These are phyloP conservation scores for Metarhizium brunneum DNA, from an alignment of 2,329 filamentous ascomycete species.

Conservation along the genomic window DNA sequence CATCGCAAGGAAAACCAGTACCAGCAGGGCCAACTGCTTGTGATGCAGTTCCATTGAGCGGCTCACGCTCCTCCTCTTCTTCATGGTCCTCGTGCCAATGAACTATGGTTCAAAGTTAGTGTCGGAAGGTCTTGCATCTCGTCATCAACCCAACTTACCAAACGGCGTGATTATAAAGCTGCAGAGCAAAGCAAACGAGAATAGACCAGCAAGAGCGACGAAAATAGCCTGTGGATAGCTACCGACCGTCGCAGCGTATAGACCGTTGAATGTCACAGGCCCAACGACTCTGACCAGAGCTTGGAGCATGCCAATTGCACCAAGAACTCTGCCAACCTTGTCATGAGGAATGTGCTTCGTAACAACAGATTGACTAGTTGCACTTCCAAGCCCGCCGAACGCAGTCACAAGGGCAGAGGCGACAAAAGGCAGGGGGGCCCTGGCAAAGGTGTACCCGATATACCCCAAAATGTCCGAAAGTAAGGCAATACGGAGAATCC, in stretches of 20 bases:
- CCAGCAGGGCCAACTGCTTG: conserved; percentile 4
- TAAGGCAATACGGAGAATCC: conserved; percentile 65
- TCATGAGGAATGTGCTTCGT: conserved; percentile 87
- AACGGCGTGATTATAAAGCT: conserved; percentile 65
- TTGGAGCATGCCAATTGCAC: conserved; percentile 79
- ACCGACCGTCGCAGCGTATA: conserved; percentile 75
- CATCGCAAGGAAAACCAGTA: conserved; percentile 12
- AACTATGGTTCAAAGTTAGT: conserved; percentile 13
- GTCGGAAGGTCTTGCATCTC: neutral
- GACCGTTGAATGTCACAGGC: conserved; percentile 74
- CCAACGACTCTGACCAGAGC: conserved; percentile 69
- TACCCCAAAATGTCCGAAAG: conserved; percentile 69
- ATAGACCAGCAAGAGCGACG: conserved; percentile 59
- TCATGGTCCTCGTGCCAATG: conserved; percentile 20
- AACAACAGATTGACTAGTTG: conserved; percentile 72
- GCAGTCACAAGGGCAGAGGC: conserved; percentile 63
- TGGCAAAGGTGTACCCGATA: conserved; percentile 61
- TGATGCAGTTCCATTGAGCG: conserved; percentile 9
- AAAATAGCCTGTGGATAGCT: conserved; percentile 77
- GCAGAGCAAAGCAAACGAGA: conserved; percentile 54
- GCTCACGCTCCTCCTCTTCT: conserved; percentile 14
- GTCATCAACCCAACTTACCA: conserved; percentile 45
- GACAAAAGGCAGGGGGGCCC: conserved; percentile 55
- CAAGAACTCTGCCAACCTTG: conserved; percentile 76
- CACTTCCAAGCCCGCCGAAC: conserved; percentile 75